Percentiles rank a stretch among this genome's conserved stretches.
phyloP scores from a whole-genome alignment of 2,329 filamentous ascomycete genomes.

The Microascus cirrosus region DNA sequence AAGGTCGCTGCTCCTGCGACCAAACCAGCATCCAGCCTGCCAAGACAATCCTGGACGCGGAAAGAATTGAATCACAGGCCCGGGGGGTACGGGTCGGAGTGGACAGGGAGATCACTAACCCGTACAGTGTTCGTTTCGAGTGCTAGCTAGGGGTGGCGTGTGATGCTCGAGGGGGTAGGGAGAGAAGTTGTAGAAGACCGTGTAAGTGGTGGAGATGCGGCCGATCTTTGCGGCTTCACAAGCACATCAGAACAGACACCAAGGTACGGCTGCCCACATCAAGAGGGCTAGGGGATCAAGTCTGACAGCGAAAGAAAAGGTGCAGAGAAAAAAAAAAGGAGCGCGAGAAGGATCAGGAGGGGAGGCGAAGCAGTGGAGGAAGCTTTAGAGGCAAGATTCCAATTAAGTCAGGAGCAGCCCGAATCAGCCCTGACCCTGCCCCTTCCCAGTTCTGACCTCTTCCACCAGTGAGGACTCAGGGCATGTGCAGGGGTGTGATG shows the following conservation, averaged over 20 bases:
- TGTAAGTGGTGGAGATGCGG: not conserved
- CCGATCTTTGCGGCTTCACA: not conserved
- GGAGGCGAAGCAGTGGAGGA: not conserved
- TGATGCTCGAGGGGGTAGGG: not conserved
- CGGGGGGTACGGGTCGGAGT: not conserved
- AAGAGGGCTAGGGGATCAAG: not conserved
- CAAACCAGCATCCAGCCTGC: not conserved
- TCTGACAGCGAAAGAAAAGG: not conserved
- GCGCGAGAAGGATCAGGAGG: not conserved
- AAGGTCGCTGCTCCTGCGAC: not conserved
- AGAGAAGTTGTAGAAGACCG: not conserved
- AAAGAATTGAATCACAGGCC: not conserved
- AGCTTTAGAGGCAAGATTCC: not conserved
- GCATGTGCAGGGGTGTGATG: not conserved
- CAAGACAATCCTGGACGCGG: not conserved
- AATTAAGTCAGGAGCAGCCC: not conserved
- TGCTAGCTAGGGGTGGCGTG: not conserved
- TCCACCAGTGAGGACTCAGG: not conserved
- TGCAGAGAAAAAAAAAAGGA: not conserved
- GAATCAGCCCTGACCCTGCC: not conserved
- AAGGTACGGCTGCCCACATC: not conserved
- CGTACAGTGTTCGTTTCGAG: constrained; percentile 6
- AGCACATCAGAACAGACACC: not conserved
- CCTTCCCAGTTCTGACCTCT: not conserved
- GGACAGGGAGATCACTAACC: constrained; percentile 1